These are phyloP conservation scores for Pestalotiopsis sp. DNA, from an alignment of 2,329 filamentous ascomycete genomes.

Conservation along the genomic window DNA sequence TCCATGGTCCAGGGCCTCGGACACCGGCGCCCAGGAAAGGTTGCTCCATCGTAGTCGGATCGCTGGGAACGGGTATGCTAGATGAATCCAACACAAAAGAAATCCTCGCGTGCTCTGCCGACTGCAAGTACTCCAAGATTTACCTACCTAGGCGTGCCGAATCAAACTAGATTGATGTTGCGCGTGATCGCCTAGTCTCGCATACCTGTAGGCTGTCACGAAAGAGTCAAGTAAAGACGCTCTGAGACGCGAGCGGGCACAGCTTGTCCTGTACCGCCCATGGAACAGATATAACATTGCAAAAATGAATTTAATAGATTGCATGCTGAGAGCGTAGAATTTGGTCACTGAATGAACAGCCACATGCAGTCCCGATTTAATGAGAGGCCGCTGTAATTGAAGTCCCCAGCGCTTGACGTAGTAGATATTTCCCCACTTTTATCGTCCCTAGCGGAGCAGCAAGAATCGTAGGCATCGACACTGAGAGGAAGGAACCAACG, in stretches of 20 bases:
- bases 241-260: not conserved
- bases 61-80: not conserved
- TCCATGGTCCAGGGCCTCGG: no score
- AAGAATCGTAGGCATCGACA: not conserved
- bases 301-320: not conserved
- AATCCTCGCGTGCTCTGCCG: not conserved
- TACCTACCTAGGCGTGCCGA: not conserved
- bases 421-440: slow-evolving; percentile 12
- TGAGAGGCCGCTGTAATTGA: not conserved
- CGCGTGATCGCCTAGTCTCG: not conserved
- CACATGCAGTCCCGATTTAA: not conserved
- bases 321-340: not conserved
- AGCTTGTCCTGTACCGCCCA: not conserved
- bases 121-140: not conserved
- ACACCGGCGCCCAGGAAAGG: not conserved
- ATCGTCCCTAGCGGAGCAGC: not conserved
- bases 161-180: not conserved
- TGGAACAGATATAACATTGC: not conserved
- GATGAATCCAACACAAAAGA: not conserved
- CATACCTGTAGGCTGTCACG: not conserved
- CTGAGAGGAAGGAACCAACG: no score
- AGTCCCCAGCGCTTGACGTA: slow-evolving; percentile 6
- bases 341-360: no score
- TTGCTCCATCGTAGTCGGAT: not conserved
- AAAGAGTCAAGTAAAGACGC: not conserved